Percentiles rank a stretch among this genome's conserved stretches.
phyloP scores from a whole-genome alignment of 139 green algal species.

The Micromonas commoda region DNA sequence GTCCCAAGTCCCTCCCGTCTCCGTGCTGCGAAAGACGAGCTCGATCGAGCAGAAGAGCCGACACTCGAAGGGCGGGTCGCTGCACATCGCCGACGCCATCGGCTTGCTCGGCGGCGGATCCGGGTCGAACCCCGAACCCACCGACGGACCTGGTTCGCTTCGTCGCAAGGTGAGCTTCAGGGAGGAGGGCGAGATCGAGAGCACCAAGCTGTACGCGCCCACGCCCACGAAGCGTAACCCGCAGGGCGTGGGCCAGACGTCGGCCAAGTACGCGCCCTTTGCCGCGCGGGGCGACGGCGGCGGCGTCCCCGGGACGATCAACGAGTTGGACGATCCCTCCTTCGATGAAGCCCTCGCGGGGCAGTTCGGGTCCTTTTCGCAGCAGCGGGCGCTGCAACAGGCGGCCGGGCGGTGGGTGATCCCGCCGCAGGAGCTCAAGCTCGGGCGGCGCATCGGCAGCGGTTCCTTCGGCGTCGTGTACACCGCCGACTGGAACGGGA shows the following conservation, averaged over 20 bases:
- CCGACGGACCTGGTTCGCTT: no score
- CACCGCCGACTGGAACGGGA: conserved; percentile 31
- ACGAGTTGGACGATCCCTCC: no score
- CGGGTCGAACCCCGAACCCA: not conserved
- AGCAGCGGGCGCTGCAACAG: not conserved
- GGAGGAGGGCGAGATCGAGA: not conserved
- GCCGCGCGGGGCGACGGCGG: no score
- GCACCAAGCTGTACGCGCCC: not conserved
- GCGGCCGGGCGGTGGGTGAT: conserved; percentile 15
- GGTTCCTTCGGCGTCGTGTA: conserved; percentile 38
- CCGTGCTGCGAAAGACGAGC: no score
- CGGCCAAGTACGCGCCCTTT: not conserved
- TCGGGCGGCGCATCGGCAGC: conserved; percentile 21
- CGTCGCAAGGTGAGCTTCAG: not conserved
- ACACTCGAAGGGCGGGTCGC: no score
- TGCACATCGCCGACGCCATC: no score
- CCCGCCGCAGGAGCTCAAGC: not conserved
- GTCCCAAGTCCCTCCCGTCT: no score
- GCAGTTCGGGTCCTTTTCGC: not conserved
- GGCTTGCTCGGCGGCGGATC: no score
- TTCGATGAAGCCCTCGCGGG: no score
- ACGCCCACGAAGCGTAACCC: not conserved
- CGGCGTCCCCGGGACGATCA: not conserved
- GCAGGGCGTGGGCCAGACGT: not conserved
- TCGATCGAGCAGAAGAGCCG: no score